Evolutionary conservation across 164 flowering plant species (phyloP), one percentile per base, ranked within the genome.

Genomic region (Magnolia sinica): DNA sequence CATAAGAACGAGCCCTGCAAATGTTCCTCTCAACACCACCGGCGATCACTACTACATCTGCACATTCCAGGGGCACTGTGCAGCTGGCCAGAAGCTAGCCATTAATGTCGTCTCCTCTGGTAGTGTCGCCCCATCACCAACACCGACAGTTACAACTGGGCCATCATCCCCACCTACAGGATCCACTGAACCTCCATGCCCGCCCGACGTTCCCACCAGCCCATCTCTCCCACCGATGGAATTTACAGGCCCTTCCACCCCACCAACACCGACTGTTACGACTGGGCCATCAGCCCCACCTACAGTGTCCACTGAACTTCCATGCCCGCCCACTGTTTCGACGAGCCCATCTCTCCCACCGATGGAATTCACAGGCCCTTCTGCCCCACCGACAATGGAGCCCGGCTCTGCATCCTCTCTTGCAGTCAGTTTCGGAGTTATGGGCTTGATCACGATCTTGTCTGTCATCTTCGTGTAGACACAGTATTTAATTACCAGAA

Each of bases 21-120:
- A 11, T 4, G 22, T 82, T n/a, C 31, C 27, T 2, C 79, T 86
- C 14, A 71, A 69, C 68, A n/a, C 82, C 50, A 7, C 77, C 11
- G 88, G 88, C 16, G 51, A 49, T 0, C 77, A 79, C 68, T 78
- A 79, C 77, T 85, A 63, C 82, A 78, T 83, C 73, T 85, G 86
- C 77, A 75, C 81, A 37, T 18, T 81, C 69, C 11, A 50, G 27
- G 61, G 13, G 11, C 87, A 85, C 68, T 83, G 87, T 49, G 0
- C 4, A 4, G 23, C 29, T 0, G 86, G 86, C 8, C 83, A 81
- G 76, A 81, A 75, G 71, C 18, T 79, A 10, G 50, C 78, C 61
- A 70, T 79, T 16, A 73, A 16, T 8, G 82, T 79, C 4, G 59
- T 16, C 10, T 65, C 75, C 10, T 50, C 79, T 14, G 58, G 55